Percentiles rank a stretch among this genome's conserved stretches.
These are phyloP conservation scores for Penicillium sp. DNA, from an alignment of 2,329 filamentous ascomycete genomes.

Conservation along the genomic window DNA sequence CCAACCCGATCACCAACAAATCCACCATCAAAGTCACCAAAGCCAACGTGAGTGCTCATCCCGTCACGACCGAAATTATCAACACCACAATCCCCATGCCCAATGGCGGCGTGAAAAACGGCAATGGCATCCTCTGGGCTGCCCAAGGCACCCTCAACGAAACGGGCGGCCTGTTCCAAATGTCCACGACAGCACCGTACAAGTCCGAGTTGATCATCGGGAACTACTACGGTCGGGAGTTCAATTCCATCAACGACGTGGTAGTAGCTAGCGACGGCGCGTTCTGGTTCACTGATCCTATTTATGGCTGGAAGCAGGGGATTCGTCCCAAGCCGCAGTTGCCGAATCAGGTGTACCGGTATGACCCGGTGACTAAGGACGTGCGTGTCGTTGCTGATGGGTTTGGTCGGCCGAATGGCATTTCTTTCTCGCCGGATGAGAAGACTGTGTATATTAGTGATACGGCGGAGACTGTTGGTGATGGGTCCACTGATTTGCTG, in stretches of 20 bases:
- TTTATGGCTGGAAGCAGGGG: slow-evolving; percentile 45
- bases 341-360: slow-evolving; percentile 49
- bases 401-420: slow-evolving; percentile 50
- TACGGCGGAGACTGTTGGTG: slow-evolving; percentile 40
- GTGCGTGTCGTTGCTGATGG: slow-evolving; percentile 48
- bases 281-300: slow-evolving; percentile 50
- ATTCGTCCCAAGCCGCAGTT: slow-evolving; percentile 43
- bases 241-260: slow-evolving; percentile 47
- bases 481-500: slow-evolving; percentile 28
- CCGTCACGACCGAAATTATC: slow-evolving; percentile 44
- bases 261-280: slow-evolving; percentile 42
- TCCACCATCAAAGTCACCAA: slow-evolving; percentile 31
- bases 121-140: slow-evolving; percentile 51
- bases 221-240: slow-evolving; percentile 42
- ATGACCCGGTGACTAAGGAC: slow-evolving; percentile 45
- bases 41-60: slow-evolving; percentile 21
- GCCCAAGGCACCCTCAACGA: slow-evolving; percentile 45
- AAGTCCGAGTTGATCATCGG: slow-evolving; percentile 38
- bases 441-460: slow-evolving; percentile 51
- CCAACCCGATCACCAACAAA: slow-evolving; percentile 26
- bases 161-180: slow-evolving; percentile 32
- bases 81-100: slow-evolving; percentile 50
- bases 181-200: slow-evolving; percentile 32
- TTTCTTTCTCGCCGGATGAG: slow-evolving; percentile 49
- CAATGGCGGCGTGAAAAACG: slow-evolving; percentile 58